Percentiles rank a stretch among this genome's conserved stretches.
phyloP scores from a whole-genome alignment of 148 eudicot species.

The Amaranthus cruentus region DNA sequence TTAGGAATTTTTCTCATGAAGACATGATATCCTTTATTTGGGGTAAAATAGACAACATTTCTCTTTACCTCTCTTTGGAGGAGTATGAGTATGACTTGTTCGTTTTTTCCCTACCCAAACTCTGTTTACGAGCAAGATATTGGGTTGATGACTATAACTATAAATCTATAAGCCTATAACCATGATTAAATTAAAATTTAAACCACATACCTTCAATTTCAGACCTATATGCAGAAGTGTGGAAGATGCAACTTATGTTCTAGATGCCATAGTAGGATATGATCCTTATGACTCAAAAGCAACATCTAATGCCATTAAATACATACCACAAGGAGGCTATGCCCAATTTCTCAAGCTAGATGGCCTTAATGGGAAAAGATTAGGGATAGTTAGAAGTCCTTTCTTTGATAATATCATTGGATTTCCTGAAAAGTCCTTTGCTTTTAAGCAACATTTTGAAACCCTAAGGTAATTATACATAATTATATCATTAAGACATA shows the following conservation, averaged over 20 bases:
- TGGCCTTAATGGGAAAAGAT: constrained; percentile 35
- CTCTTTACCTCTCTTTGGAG: no score
- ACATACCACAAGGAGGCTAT: constrained; percentile 44
- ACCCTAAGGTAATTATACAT: constrained; percentile 31
- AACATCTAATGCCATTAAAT: constrained; percentile 27
- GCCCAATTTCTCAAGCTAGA: constrained; percentile 30
- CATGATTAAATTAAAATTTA: no score
- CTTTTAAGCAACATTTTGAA: constrained; percentile 28
- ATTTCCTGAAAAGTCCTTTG: neutral
- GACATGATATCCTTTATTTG: no score
- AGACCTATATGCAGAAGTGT: constrained; percentile 58
- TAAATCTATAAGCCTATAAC: no score
- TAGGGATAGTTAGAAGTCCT: constrained; percentile 38
- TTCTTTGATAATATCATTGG: constrained; percentile 16
- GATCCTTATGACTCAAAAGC: constrained; percentile 37
- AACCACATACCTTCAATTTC: neutral
- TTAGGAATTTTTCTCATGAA: no score
- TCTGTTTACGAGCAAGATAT: no score
- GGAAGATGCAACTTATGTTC: constrained; percentile 41
- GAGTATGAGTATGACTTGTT: no score
- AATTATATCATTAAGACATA: neutral
- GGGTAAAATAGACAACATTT: no score
- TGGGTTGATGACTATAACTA: no score
- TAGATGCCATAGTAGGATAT: constrained; percentile 42
- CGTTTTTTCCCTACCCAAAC: no score